A percentile compares a stretch with the other conserved stretches of the same genome.
These are phyloP conservation scores for Wickerhamomyces mucosus DNA, from an alignment of 805 yeast genomes.

Conservation along the genomic window DNA sequence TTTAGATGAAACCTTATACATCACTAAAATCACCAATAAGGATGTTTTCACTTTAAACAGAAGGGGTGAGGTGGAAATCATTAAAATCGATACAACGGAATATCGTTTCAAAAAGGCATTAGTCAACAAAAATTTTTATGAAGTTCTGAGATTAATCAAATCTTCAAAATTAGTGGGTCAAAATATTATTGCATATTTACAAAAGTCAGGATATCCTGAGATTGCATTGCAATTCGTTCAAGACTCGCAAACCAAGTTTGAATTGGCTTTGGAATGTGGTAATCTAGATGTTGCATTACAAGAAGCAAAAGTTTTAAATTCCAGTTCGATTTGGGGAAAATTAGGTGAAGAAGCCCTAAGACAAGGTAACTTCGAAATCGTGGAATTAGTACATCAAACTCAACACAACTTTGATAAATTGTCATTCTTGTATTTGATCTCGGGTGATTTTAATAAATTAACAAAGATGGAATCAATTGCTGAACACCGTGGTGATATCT, in stretches of 20 bases:
- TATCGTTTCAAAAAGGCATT: slow-evolving; percentile 92
- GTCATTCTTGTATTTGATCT: slow-evolving; percentile 76
- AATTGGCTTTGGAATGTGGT: slow-evolving; percentile 89
- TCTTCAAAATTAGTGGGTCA: slow-evolving; percentile 93
- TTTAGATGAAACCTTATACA: slow-evolving; percentile 77
- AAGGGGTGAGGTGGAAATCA: slow-evolving; percentile 70
- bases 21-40: slow-evolving; percentile 60
- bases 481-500: slow-evolving; percentile 72
- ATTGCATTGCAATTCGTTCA: slow-evolving; percentile 94
- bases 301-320: slow-evolving; percentile 75
- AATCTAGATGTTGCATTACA: slow-evolving; percentile 78
- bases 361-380: slow-evolving; percentile 82
- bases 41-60: slow-evolving; percentile 77
- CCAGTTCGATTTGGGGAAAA: slow-evolving; percentile 64
- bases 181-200: slow-evolving; percentile 89
- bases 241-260: slow-evolving; percentile 94
- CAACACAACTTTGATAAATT: slow-evolving; percentile 80
- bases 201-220: slow-evolving; percentile 94
- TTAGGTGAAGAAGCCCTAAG: slow-evolving; percentile 77
- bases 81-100: slow-evolving; percentile 90
- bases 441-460: slow-evolving; percentile 73
- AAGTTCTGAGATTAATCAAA: slow-evolving; percentile 82
- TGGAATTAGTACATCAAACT: slow-evolving; percentile 84
- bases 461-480: slow-evolving; percentile 84
- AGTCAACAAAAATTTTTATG: slow-evolving; percentile 81